Conservation (phyloP, 345 rosid genomes). For the Moringa oleifera region DNA sequence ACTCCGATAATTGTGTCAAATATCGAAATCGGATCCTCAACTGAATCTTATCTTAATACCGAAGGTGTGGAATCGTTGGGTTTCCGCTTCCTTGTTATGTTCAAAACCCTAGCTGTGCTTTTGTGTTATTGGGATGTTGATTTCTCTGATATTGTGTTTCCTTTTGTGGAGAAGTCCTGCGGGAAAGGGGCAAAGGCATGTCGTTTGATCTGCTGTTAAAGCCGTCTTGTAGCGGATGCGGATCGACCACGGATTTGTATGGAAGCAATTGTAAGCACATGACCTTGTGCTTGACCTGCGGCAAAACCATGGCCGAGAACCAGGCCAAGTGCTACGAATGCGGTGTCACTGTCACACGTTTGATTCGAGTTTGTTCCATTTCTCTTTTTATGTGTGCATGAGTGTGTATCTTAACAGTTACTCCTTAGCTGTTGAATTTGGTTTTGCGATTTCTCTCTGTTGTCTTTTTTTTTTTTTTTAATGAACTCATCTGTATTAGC, state of each 20-base stretch:
- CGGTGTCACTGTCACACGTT: constrained; percentile 60
- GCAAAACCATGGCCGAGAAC: constrained; percentile 87
- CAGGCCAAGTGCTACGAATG: constrained; percentile 74
- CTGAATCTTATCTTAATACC: no score
- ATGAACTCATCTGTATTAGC: no score
- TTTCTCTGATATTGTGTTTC: not conserved
- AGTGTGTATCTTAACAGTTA: no score
- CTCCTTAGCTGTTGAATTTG: not conserved
- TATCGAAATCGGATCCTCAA: no score
- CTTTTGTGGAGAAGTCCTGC: not conserved
- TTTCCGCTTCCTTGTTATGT: no score
- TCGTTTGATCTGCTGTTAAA: constrained; percentile 66
- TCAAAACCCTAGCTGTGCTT: not conserved
- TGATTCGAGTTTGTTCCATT: constrained; percentile 58
- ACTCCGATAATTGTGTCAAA: no score
- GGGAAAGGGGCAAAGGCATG: constrained; percentile 27
- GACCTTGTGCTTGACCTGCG: constrained; percentile 84
- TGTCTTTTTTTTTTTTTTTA: not conserved
- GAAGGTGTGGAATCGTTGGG: no score
- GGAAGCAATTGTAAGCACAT: constrained; percentile 95
- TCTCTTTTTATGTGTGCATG: not conserved
- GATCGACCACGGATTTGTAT: constrained; percentile 61
- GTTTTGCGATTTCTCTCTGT: no score
- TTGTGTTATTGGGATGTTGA: not conserved
- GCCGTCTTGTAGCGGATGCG: constrained; percentile 75